A percentile compares a stretch with the other conserved stretches of the same genome.
These are phyloP conservation scores for Hippophae gyantsensis DNA, from an alignment of 306 rosid genomes.

Conservation along the genomic window DNA sequence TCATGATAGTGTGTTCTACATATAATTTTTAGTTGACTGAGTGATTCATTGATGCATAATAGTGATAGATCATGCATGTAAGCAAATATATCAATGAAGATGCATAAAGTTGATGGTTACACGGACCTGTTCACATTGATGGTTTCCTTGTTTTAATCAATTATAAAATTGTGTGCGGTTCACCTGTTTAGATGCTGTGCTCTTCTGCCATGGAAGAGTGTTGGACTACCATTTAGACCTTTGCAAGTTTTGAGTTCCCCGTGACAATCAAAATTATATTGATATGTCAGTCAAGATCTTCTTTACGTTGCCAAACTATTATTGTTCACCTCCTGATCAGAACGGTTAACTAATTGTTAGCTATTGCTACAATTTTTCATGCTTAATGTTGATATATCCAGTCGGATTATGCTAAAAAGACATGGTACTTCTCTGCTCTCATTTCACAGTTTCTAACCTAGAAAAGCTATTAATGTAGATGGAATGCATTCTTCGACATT, in stretches of 20 bases:
- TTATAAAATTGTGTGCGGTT: too few species aligned
- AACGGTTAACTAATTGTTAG: background rate
- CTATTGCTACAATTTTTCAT: background rate
- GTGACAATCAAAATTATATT: too few species aligned
- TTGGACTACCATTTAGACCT: too few species aligned
- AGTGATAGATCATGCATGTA: background rate
- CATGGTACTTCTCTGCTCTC: constrained; percentile 1
- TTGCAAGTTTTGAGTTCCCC: too few species aligned
- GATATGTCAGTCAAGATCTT: too few species aligned
- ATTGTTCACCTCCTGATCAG: background rate
- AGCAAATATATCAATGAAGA: too few species aligned
- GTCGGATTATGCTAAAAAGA: constrained; percentile 6
- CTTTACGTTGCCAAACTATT: too few species aligned
- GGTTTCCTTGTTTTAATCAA: background rate
- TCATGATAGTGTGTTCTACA: background rate
- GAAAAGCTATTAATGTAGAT: constrained; percentile 39
- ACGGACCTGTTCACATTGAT: background rate
- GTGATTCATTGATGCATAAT: background rate
- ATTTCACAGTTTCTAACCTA: constrained; percentile 14
- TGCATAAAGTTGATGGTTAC: background rate
- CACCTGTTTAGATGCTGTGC: too few species aligned
- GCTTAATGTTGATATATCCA: background rate
- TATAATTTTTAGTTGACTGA: background rate
- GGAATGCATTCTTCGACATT: constrained; percentile 76
- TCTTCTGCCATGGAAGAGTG: too few species aligned